phyloP scores from a whole-genome alignment of 306 rosid genomes.

The Glycine latifolia region DNA sequence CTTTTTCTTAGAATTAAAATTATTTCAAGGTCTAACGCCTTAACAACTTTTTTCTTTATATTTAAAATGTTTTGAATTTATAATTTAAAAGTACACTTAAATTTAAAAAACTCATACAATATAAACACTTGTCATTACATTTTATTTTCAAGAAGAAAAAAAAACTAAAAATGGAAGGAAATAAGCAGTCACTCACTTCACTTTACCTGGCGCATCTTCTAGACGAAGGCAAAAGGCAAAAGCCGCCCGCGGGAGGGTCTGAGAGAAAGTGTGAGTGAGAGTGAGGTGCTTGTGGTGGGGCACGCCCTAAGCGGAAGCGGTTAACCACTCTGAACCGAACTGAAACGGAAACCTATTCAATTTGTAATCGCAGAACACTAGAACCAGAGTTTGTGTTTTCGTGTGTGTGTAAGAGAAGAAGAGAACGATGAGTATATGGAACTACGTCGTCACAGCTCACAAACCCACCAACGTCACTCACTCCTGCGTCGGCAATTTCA shows the following conservation, averaged over 20 bases:
- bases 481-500: constrained; percentile 98
- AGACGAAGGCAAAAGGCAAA: background rate
- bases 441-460: constrained; percentile 98
- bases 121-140: too few species aligned
- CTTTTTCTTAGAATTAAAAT: too few species aligned
- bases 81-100: too few species aligned
- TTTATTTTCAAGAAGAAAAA: too few species aligned
- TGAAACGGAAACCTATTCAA: background rate
- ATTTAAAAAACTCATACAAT: too few species aligned
- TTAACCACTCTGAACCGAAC: background rate
- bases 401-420: background rate
- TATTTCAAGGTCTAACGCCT: too few species aligned
- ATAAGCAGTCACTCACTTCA: too few species aligned
- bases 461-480: constrained; percentile 95
- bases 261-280: background rate
- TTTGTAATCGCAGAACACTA: background rate
- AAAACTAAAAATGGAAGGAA: too few species aligned
- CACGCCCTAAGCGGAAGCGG: background rate
- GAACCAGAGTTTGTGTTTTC: background rate
- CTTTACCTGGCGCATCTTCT: background rate
- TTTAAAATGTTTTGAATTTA: too few species aligned
- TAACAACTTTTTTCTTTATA: too few species aligned
- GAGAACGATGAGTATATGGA: constrained; percentile 88
- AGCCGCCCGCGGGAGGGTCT: background rate
- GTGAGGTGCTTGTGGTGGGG: background rate